Percentiles rank a stretch among this genome's conserved stretches.
Evolutionary conservation across 1,284 basidiomycete species (phyloP).

Genomic region (Tilletia setariae): DNA sequence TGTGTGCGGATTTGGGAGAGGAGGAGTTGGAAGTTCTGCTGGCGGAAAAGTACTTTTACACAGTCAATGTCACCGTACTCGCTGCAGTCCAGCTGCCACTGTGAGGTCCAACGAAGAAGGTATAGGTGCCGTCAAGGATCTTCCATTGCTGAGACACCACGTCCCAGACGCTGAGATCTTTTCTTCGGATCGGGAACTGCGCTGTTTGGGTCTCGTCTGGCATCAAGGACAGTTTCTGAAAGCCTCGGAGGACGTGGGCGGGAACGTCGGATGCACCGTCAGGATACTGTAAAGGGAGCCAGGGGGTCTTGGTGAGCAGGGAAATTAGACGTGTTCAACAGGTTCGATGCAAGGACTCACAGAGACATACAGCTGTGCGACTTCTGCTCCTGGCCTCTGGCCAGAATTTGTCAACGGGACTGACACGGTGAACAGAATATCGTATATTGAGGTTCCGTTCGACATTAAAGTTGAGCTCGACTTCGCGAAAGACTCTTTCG

Average conservation of each 20-base stretch:
- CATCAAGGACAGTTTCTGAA: constrained; percentile 31
- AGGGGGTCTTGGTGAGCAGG: background rate
- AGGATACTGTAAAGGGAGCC: background rate
- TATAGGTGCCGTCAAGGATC: background rate
- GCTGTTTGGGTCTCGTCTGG: constrained; percentile 31
- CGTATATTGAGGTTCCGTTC: constrained; percentile 40
- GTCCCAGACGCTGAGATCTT: background rate
- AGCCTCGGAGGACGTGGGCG: constrained; percentile 37
- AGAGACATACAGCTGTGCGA: constrained; percentile 55
- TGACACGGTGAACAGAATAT: constrained; percentile 59
- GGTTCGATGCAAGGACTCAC: constrained; percentile 14
- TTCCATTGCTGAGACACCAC: background rate
- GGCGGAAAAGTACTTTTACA: no score
- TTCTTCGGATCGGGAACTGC: background rate
- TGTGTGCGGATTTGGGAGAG: no score
- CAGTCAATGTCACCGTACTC: no score
- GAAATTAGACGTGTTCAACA: background rate
- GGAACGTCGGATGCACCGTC: constrained; percentile 26
- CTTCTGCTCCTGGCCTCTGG: constrained; percentile 54
- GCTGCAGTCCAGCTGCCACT: background rate
- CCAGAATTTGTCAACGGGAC: constrained; percentile 58
- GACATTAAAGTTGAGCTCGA: background rate
- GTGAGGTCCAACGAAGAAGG: background rate
- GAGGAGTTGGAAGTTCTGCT: no score
- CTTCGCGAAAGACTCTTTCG: background rate